Evolutionary conservation across 805 yeast genomes (phyloP), one percentile per base, ranked within the genome.

Genomic region (Tetrapisispora fleetii): DNA sequence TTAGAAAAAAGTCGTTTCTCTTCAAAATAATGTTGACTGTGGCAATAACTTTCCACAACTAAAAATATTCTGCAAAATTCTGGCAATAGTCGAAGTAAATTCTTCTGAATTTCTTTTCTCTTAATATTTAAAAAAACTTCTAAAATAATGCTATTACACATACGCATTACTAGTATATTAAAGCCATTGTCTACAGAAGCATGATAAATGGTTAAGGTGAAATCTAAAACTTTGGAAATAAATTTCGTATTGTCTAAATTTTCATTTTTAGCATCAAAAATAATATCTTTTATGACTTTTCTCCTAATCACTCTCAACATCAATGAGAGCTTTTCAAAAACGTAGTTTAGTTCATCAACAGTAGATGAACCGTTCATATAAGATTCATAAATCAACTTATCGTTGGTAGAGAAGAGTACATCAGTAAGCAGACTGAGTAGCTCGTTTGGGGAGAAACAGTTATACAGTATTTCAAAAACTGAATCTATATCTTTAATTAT

Each of bases 1-100:
- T 71, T 73, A 0, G 87, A 81, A 58, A 81, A 84, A 0, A 79
- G 74, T 67, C 87, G 75, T 65, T 77, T 80, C 35, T 80, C 76
- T 50, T 73, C 74, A 64, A 77, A 76, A 47, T 71, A 68, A 14
- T 57, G 59, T 24, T 57, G 53, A 17, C 54, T 60, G 51, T 69
- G 61, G 63, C 60, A 80, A 69, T 62, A 73, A 55, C 74, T 75
- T 65, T 79, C 74, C 58, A 76, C 74, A 56, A 72, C 74, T 51
- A 74, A 67, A 52, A 83, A 76, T 2, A 78, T 66, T 43, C 70
- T 62, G 36, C 81, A 67, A 37, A 83, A 59, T 0, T 76, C 71
- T 16, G 87, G 83, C 40, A 83, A 57, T 36, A 78, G 62, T 58
- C 81, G 74, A 7, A 77, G 62, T 27, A 80, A 54, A 10, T 78